Base-by-base conservation (phyloP, 192 early-diverging fungal species). In the Gonapodya sp. region DNA sequence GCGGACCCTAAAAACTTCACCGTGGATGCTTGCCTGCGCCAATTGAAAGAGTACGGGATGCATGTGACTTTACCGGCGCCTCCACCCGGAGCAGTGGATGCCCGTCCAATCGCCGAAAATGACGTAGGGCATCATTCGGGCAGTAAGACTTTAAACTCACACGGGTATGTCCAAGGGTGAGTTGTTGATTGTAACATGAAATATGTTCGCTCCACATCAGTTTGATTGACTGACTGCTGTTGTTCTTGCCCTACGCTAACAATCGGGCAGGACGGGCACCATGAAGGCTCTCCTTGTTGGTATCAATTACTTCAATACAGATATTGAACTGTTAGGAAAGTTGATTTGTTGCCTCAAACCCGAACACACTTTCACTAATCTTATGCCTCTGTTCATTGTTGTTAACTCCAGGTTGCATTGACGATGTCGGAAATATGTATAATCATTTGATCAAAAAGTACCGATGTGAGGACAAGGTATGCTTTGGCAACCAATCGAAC, bases 211-310 rank as follows among this genome's bases (percentile, higher is more conserved):
- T 64, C 24, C 46, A 24, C 46, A 24, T 64, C 24, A 16, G 46
- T 24, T 16, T 16, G 46, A 16, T 64, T 24, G 46, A n/a, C n/a
- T n/a, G n/a, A n/a, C n/a, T 64, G 24, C 24, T 24, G 46, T 64
- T 16, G 24, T 64, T 24, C 24, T 64, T 64, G 46, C 46, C 46
- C 24, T 8, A 24, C 24, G 8, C 24, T 24, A 8, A 24, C 46
- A 8, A 24, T 64, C 24, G 8, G 46, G 46, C 24, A 64, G 75
- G 31, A 77, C 18, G 8, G 75, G 75, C 75, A 77, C 16, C 18
- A 77, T 32, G 75, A 77, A 77, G 75, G 75, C 75, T 18, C 75
- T 77, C 8, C 34, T 77, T 34, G 34, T 77, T 31, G 75, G 75
- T 8, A 34, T 77, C 16, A 77, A 34, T 33, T 77, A 34, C 31